Percentiles rank a stretch among this genome's conserved stretches.
Conservation (phyloP, 2,329 filamentous ascomycete genomes). For the Arthrobotrys sinensis region DNA sequence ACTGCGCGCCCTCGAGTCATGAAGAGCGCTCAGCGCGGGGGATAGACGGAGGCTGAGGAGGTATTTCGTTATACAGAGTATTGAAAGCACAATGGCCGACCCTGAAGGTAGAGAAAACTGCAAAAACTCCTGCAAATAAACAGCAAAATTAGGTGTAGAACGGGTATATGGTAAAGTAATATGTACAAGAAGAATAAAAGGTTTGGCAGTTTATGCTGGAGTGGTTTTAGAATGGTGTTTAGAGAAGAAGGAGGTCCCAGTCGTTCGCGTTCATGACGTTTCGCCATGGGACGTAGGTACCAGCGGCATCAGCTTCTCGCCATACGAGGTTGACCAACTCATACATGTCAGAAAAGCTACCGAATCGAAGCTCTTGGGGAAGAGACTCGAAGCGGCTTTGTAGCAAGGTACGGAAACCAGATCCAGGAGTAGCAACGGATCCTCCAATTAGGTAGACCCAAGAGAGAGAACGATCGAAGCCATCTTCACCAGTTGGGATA, state of each 20-base stretch:
- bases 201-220: constrained; percentile 1
- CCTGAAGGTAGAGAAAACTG: constrained; percentile 28
- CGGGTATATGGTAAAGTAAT: constrained; percentile 60
- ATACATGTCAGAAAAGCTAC: constrained; percentile 87
- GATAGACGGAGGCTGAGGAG: constrained; percentile 20
- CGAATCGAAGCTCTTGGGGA: constrained; percentile 82
- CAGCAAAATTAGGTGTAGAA: constrained; percentile 25
- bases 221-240: constrained; percentile 63
- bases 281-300: constrained; percentile 85
- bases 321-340: constrained; percentile 87
- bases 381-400: constrained; percentile 81
- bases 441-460: constrained; percentile 95
- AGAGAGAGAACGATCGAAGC: constrained; percentile 90
- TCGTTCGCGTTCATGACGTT: constrained; percentile 91
- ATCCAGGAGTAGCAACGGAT: constrained; percentile 80
- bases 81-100: constrained; percentile 40
- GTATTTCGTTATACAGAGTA: constrained; percentile 54
- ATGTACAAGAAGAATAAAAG: constrained; percentile 50
- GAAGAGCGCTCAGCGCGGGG: constrained; percentile 57
- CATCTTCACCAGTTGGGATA: constrained; percentile 84
- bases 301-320: constrained; percentile 78
- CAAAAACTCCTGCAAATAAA: constrained; percentile 35
- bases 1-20: constrained; percentile 59
- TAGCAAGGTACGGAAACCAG: constrained; percentile 83
- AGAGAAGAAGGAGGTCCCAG: constrained; percentile 95